Evolutionary conservation across 2,329 filamentous ascomycete genomes (phyloP).

Genomic region (Pleochaeta shiraiana): DNA sequence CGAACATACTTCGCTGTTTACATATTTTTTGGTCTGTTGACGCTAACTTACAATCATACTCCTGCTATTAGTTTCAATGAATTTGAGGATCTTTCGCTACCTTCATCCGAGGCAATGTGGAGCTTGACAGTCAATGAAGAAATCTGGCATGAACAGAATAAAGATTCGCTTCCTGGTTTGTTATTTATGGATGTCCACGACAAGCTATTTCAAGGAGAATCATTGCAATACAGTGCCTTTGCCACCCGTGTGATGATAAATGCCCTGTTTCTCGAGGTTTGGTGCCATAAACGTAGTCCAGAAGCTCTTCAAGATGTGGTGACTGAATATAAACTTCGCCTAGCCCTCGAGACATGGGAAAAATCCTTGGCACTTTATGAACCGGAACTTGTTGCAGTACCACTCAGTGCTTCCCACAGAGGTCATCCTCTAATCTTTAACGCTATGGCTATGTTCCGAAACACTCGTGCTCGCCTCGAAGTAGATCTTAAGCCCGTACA

Average conservation of each 20-base stretch:
- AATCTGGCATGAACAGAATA: slow-evolving; percentile 63
- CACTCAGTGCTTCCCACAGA: slow-evolving; percentile 83
- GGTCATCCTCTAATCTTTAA: slow-evolving; percentile 96
- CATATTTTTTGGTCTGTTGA: slow-evolving; percentile 93
- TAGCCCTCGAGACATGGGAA: slow-evolving; percentile 97
- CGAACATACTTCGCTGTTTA: slow-evolving; percentile 98
- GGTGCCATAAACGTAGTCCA: slow-evolving; percentile 98
- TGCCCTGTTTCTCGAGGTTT: slow-evolving; percentile 90
- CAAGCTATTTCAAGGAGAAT: slow-evolving; percentile 84
- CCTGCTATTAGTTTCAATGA: slow-evolving; percentile 97
- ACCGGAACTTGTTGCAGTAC: slow-evolving; percentile 69
- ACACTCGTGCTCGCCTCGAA: slow-evolving; percentile 75
- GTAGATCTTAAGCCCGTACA: slow-evolving; percentile 88
- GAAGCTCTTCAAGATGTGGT: slow-evolving; percentile 94
- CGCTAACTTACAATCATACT: slow-evolving; percentile 92
- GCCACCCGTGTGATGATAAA: slow-evolving; percentile 98
- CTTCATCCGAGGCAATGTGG: slow-evolving; percentile 88
- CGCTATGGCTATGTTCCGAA: slow-evolving; percentile 90
- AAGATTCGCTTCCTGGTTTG: slow-evolving; percentile 40
- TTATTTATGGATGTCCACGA: slow-evolving; percentile 92
- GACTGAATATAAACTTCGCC: slow-evolving; percentile 90
- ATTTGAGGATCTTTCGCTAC: slow-evolving; percentile 80
- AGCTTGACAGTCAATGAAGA: slow-evolving; percentile 60
- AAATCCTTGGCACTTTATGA: slow-evolving; percentile 87
- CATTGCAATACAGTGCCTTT: slow-evolving; percentile 83